Evolutionary conservation across 1,284 basidiomycete species (phyloP), one percentile per base, ranked within the genome.

Genomic region (Trichosporon ovoides): DNA sequence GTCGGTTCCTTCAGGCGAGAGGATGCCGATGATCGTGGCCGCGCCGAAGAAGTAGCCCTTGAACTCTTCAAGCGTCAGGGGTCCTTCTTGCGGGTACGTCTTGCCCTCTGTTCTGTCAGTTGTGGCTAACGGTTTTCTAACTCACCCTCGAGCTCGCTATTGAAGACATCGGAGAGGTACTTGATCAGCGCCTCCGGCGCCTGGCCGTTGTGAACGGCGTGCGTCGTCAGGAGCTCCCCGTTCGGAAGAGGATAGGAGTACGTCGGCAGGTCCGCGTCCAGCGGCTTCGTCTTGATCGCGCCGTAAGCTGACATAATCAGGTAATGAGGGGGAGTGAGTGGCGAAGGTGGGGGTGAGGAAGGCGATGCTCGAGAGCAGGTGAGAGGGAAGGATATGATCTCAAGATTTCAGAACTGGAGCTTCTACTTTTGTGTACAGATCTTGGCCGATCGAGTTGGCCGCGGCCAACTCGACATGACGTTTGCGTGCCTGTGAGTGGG

Each of bases 71-170:
- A 81, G 79, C 55, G 78, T 83, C 76, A 79, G 83, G 60, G 69
- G 80, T 73, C 79, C 76, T 66, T 90, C 87, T 71, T 92, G 91
- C 0, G 91, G 91, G 74, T 94, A 94, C 5, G 91, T 90, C 65
- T 80, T 73, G 0, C 92, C 91, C 34, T 67, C 76, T 78, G 55
- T 1, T 16, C 7, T 46, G 31, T 51, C 38, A 38, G 55, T 35
- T 6, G 9, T 35, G 20, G 7, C 37, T 49, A 57, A 19, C 7
- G 11, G 7, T 1, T 13, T 10, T 10, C 12, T 16, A 2, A 68
- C 72, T 53, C 37, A 68, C 83, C 81, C 52, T 84, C 85, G 12
- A 95, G 79, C 68, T 88, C 89, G 53, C 81, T 80, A n/a, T 83
- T 83, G 74, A 93, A 91, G 20, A 85, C 78, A 37, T 66, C 61